Evolutionary conservation across 345 rosid species (phyloP).

Genomic region (Gynandropsis gynandra): DNA sequence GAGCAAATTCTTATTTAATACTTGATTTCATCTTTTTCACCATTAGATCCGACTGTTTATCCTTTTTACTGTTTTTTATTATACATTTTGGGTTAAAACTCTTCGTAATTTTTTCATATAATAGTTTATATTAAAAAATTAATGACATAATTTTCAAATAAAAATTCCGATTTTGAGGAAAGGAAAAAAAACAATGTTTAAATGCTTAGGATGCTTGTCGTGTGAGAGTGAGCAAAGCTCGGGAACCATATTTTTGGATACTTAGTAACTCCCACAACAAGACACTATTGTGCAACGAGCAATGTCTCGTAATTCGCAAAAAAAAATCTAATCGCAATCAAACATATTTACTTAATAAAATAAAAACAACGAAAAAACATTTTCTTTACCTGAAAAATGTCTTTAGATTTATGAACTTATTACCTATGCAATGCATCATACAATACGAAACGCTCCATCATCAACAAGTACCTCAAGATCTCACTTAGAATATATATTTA

Average conservation of each 20-base stretch:
- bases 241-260: constrained; percentile 11
- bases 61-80: no score
- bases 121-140: background rate
- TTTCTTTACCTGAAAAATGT: background rate
- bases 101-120: no score
- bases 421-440: constrained; percentile 26
- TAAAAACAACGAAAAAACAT: constrained; percentile 2
- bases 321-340: constrained; percentile 23
- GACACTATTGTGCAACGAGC: constrained; percentile 29
- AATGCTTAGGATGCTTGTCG: constrained; percentile 25
- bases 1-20: no score
- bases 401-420: constrained; percentile 13
- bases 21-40: no score
- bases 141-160: background rate
- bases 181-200: constrained; percentile 2
- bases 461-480: constrained; percentile 66
- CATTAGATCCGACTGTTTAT: no score
- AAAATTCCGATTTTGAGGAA: background rate
- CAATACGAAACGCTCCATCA: constrained; percentile 19
- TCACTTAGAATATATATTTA: constrained; percentile 50
- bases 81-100: no score
- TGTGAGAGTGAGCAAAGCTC: constrained; percentile 21
- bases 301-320: constrained; percentile 30
- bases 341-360: constrained; percentile 14
- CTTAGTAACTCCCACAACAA: constrained; percentile 23